Conservation (phyloP, 2,329 filamentous ascomycete genomes). For the Exophiala dermatitidis region DNA sequence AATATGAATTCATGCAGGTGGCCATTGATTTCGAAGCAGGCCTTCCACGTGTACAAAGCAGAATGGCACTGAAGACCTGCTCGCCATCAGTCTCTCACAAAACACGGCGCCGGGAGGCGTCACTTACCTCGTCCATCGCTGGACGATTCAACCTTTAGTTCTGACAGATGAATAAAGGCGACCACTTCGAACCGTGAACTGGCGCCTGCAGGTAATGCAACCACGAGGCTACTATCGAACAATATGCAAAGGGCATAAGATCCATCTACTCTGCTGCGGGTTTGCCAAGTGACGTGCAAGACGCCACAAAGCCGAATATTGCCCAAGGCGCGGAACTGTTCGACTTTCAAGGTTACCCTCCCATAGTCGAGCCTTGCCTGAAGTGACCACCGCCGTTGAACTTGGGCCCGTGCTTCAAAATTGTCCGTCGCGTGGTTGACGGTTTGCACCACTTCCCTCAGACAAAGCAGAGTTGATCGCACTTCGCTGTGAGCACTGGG, state of each 20-base stretch:
- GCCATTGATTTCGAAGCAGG: conserved; percentile 71
- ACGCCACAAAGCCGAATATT: conserved; percentile 75
- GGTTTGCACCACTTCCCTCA: conserved; percentile 67
- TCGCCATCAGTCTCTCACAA: conserved; percentile 33
- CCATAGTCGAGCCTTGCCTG: conserved; percentile 74
- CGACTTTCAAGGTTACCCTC: conserved; percentile 48
- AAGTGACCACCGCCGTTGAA: conserved; percentile 77
- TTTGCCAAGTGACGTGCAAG: conserved; percentile 76
- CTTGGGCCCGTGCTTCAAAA: conserved; percentile 56
- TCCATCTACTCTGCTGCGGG: conserved; percentile 59
- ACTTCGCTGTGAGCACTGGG: conserved; percentile 75
- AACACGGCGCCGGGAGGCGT: neutral
- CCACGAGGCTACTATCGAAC: conserved; percentile 71
- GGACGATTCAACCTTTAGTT: conserved; percentile 60
- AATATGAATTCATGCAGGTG: conserved; percentile 77
- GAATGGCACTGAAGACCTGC: conserved; percentile 80
- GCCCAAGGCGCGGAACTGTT: conserved; percentile 70
- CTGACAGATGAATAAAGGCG: conserved; percentile 63
- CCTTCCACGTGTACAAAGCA: conserved; percentile 83
- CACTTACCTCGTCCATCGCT: conserved; percentile 48
- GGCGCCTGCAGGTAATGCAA: conserved; percentile 61
- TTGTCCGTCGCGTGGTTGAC: conserved; percentile 84
- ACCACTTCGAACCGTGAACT: conserved; percentile 64
- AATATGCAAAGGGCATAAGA: conserved; percentile 78
- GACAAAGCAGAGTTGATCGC: conserved; percentile 60